These are phyloP conservation scores for Globisporangium parvum DNA, from an alignment of 352 stramenopile genomes.

Conservation along the genomic window DNA sequence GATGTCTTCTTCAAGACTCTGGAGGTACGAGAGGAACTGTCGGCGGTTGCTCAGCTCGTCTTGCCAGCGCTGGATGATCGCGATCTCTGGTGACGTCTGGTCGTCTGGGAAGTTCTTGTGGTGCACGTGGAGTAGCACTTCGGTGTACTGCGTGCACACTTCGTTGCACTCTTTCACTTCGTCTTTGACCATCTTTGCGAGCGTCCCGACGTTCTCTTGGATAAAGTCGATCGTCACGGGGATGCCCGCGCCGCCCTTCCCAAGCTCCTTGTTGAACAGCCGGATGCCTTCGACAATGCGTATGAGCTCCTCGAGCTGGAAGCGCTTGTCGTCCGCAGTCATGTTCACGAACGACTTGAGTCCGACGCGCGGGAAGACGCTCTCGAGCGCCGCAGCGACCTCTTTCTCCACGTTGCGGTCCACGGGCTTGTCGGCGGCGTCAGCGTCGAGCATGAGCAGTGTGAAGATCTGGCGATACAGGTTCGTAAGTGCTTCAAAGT, in stretches of 20 bases:
- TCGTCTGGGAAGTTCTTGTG: constrained; percentile 28
- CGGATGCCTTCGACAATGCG: constrained; percentile 91
- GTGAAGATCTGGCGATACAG: constrained; percentile 90
- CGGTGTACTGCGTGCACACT: constrained; percentile 74
- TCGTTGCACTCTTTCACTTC: constrained; percentile 66
- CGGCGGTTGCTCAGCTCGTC: constrained; percentile 89
- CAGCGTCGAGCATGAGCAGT: constrained; percentile 68
- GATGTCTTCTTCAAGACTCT: constrained; percentile 91
- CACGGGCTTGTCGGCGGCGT: constrained; percentile 28
- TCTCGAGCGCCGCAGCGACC: constrained; percentile 88
- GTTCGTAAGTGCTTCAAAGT: constrained; percentile 88
- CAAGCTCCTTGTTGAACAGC: constrained; percentile 89
- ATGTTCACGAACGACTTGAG: constrained; percentile 93
- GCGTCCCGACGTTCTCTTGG: constrained; percentile 37
- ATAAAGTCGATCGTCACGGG: constrained; percentile 50
- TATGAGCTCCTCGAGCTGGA: constrained; percentile 88
- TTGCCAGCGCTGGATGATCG: constrained; percentile 80
- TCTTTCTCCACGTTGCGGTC: constrained; percentile 80
- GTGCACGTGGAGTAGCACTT: constrained; percentile 72
- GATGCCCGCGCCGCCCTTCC: constrained; percentile 84
- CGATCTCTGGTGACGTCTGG: constrained; percentile 13
- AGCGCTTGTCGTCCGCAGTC: constrained; percentile 83
- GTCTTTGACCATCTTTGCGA: constrained; percentile 42
- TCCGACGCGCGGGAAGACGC: constrained; percentile 92
- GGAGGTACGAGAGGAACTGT: constrained; percentile 89